A percentile compares a stretch with the other conserved stretches of the same genome.
phyloP scores from a whole-genome alignment of 345 rosid genomes.

The Pugionium dolabratum region DNA sequence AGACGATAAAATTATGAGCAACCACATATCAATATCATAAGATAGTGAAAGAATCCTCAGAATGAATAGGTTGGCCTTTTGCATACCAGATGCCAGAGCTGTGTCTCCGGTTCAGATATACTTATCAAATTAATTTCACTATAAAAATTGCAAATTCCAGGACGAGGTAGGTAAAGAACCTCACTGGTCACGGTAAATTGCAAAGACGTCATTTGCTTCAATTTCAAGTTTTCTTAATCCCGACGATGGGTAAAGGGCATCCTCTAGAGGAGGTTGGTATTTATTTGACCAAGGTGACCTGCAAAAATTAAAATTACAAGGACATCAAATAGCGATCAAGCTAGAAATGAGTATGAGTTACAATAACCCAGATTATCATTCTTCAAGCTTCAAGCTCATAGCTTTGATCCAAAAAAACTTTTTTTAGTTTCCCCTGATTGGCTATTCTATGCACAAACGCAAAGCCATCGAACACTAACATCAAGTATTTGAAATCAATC shows the following conservation, averaged over 20 bases:
- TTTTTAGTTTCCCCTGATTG: background rate
- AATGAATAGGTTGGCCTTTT: background rate
- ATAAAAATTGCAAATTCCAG: constrained; percentile 13
- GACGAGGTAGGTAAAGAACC: constrained; percentile 87
- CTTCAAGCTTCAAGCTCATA: background rate
- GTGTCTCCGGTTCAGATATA: background rate
- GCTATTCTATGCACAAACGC: background rate
- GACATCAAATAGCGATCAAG: constrained; percentile 7
- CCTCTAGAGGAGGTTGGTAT: constrained; percentile 77
- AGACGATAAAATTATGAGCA: background rate
- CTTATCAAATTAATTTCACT: background rate
- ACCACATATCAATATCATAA: background rate
- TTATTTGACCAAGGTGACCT: constrained; percentile 97
- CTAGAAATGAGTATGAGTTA: background rate
- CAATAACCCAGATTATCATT: too few species aligned
- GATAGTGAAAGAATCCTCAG: background rate
- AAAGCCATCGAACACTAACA: constrained; percentile 4
- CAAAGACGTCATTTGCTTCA: constrained; percentile 87
- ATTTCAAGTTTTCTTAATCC: constrained; percentile 84
- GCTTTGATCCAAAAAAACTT: background rate
- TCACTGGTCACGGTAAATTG: constrained; percentile 99
- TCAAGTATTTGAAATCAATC: background rate
- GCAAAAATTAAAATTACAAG: constrained; percentile 22
- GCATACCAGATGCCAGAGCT: background rate
- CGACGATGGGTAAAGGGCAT: constrained; percentile 74